phyloP scores from a whole-genome alignment of 257 asterid species.

The Sherardia arvensis region DNA sequence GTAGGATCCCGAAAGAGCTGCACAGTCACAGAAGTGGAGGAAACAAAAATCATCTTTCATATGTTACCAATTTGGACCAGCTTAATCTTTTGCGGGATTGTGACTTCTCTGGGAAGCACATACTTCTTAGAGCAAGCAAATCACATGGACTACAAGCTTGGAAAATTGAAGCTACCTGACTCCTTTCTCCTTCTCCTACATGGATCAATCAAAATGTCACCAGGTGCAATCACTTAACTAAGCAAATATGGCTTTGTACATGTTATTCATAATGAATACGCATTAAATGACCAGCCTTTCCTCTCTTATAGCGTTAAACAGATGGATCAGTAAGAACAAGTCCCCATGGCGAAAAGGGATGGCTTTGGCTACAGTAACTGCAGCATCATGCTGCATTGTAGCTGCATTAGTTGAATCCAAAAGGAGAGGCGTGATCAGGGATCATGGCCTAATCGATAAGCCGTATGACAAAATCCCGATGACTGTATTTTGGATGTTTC shows the following conservation, averaged over 20 bases:
- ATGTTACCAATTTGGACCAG: slow-evolving; percentile 49
- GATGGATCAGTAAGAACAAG: neutral
- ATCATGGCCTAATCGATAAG: slow-evolving; percentile 21
- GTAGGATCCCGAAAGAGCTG: slow-evolving; percentile 13
- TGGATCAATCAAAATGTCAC: neutral
- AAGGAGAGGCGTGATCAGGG: slow-evolving; percentile 26
- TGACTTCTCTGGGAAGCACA: slow-evolving; percentile 42
- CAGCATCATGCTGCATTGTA: slow-evolving; percentile 36
- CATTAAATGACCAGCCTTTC: neutral
- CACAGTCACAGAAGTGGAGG: slow-evolving; percentile 41
- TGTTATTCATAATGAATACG: too few relatives aligned
- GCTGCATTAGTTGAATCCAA: slow-evolving; percentile 42
- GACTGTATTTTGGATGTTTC: slow-evolving; percentile 35
- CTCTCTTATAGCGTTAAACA: neutral
- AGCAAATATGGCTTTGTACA: too few relatives aligned
- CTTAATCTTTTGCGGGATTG: slow-evolving; percentile 38
- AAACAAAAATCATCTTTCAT: slow-evolving; percentile 36
- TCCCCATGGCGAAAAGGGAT: slow-evolving; percentile 31
- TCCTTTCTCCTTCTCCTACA: slow-evolving; percentile 23
- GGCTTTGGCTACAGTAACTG: slow-evolving; percentile 26
- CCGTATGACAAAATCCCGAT: slow-evolving; percentile 30
- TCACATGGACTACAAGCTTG: slow-evolving; percentile 36
- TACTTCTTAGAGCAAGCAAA: slow-evolving; percentile 60
- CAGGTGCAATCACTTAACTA: too few relatives aligned
- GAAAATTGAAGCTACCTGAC: slow-evolving; percentile 37